A percentile compares a stretch with the other conserved stretches of the same genome.
Conservation (phyloP, 2,329 filamentous ascomycete species). For the Dothistroma pini region DNA sequence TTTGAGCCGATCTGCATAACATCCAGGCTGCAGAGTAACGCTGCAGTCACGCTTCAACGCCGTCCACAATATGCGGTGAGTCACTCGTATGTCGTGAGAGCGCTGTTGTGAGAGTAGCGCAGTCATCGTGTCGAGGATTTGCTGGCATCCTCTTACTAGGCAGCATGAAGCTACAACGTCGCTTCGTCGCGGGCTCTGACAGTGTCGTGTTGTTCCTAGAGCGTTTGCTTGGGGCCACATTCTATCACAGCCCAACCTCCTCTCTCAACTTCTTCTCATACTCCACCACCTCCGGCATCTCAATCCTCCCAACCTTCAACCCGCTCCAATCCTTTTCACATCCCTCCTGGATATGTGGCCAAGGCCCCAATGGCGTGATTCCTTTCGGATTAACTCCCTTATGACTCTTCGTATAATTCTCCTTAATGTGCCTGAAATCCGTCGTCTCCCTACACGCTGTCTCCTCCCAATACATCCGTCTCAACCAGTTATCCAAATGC, state of each 20-base stretch:
- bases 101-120: no score
- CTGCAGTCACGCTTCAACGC: no score
- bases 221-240: neutral
- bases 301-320: slow-evolving; percentile 47
- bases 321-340: slow-evolving; percentile 50
- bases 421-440: slow-evolving; percentile 65
- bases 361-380: slow-evolving; percentile 62
- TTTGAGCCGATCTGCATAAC: no score
- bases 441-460: slow-evolving; percentile 57
- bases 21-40: no score
- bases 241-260: slow-evolving; percentile 1
- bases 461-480: slow-evolving; percentile 55
- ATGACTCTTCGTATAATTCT: slow-evolving; percentile 63
- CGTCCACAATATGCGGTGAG: no score
- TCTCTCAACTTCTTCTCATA: slow-evolving; percentile 29
- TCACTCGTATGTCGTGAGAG: no score
- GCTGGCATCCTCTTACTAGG: no score
- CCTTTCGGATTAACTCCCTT: slow-evolving; percentile 56
- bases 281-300: slow-evolving; percentile 40
- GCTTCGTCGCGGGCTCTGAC: no score
- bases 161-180: no score
- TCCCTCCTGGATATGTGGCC: slow-evolving; percentile 53
- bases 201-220: no score
- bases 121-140: no score
- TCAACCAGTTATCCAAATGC: slow-evolving; percentile 58